phyloP scores from a whole-genome alignment of 1,284 basidiomycete species.

The Neolentinus lepideus region DNA sequence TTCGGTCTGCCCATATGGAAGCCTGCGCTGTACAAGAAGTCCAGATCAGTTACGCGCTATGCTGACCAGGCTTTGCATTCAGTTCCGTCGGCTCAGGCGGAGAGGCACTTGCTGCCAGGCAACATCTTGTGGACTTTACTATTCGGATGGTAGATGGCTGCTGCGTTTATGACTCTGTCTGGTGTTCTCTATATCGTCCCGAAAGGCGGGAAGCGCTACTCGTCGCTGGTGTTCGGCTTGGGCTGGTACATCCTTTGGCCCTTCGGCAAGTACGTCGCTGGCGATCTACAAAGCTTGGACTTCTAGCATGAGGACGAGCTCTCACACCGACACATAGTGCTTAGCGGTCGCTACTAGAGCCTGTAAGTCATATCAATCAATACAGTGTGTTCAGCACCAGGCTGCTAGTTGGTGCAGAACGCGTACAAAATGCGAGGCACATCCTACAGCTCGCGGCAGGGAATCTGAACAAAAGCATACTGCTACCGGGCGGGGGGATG shows the following conservation, averaged over 20 bases:
- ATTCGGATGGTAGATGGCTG: conserved; percentile 90
- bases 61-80: conserved; percentile 94
- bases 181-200: conserved; percentile 70
- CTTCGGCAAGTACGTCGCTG: conserved; percentile 98
- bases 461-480: no score
- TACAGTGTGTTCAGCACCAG: no score
- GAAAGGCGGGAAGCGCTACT: conserved; percentile 77
- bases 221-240: conserved; percentile 84
- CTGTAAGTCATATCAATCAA: no score
- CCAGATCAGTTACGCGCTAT: conserved; percentile 91
- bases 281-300: conserved; percentile 49
- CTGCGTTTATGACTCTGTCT: conserved; percentile 64
- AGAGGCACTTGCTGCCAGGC: conserved; percentile 85
- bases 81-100: conserved; percentile 86
- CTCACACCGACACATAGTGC: no score
- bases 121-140: conserved; percentile 88
- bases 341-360: no score
- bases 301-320: conserved; percentile 34
- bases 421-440: no score
- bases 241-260: conserved; percentile 98
- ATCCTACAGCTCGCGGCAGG: no score
- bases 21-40: conserved; percentile 98
- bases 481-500: no score
- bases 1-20: conserved; percentile 99
- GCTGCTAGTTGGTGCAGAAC: no score